These are phyloP conservation scores for Backusella circina DNA, from an alignment of 192 early-diverging fungal species.

Conservation along the genomic window DNA sequence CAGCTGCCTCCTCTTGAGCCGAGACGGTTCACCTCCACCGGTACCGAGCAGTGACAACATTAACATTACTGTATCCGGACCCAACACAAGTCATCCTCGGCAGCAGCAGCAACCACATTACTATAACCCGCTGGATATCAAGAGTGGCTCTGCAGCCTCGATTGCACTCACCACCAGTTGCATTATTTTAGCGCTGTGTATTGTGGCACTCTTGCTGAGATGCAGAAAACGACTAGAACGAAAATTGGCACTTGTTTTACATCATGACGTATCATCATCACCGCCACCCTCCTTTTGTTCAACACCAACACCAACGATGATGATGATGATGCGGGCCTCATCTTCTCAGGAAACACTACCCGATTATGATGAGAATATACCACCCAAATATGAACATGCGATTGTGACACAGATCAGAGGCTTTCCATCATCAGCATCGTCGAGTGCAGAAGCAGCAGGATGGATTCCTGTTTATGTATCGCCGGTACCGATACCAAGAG, in stretches of 20 bases:
- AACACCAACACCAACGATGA: not conserved
- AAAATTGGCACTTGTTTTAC: not conserved
- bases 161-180: not conserved
- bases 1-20: not conserved
- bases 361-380: not conserved
- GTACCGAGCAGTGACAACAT: not conserved
- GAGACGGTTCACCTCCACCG: not conserved
- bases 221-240: not conserved
- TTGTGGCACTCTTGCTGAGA: not conserved
- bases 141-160: not conserved
- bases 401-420: not conserved
- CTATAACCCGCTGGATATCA: not conserved
- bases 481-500: not conserved
- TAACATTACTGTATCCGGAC: not conserved
- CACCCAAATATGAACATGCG: not conserved
- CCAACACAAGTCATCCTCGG: not conserved
- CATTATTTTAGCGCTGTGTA: not conserved
- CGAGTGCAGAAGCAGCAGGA: not conserved
- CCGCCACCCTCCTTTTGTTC: not conserved
- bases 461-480: not conserved
- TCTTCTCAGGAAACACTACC: not conserved
- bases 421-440: not conserved
- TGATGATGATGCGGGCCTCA: not conserved
- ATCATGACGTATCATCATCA: not conserved
- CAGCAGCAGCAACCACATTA: not conserved